Evolutionary conservation across 129 eudicot species (phyloP).

Genomic region (carrot (Daucus carota)): DNA sequence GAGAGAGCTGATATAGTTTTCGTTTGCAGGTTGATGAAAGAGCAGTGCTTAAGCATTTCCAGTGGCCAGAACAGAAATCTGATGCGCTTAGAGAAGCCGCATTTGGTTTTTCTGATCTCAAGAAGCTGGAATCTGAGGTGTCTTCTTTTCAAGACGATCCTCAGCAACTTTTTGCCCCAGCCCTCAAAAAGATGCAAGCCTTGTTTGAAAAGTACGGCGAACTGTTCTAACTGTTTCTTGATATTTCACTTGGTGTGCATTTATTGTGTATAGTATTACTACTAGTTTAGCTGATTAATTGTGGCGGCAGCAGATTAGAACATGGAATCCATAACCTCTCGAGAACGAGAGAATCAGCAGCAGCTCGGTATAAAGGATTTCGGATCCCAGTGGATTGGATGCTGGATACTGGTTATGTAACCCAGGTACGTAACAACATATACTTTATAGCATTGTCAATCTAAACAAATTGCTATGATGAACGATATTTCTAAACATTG

Average conservation of each 20-base stretch:
- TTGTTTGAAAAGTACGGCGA: constrained; percentile 70
- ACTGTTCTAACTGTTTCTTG: neutral
- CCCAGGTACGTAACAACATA: constrained; percentile 53
- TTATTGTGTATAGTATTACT: neutral
- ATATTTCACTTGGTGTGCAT: neutral
- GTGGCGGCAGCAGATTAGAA: constrained; percentile 51
- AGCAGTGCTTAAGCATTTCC: constrained; percentile 91
- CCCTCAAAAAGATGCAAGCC: constrained; percentile 91
- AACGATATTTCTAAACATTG: neutral
- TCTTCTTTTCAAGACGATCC: constrained; percentile 64
- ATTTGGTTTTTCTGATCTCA: constrained; percentile 79
- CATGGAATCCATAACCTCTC: constrained; percentile 78
- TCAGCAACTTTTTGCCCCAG: constrained; percentile 61
- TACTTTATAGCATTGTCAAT: neutral
- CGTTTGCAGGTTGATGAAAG: constrained; percentile 79
- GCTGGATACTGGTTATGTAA: constrained; percentile 69
- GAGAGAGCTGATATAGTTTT: neutral
- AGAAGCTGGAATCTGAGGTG: constrained; percentile 78
- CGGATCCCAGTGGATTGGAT: constrained; percentile 82
- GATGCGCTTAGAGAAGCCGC: constrained; percentile 98
- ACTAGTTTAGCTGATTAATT: neutral
- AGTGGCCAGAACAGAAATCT: constrained; percentile 93
- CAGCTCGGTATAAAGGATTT: constrained; percentile 58
- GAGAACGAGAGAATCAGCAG: constrained; percentile 78
- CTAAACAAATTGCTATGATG: neutral